Evolutionary conservation across 768 basidiomycete genomes (phyloP).

Genomic region (Tylopilus sp.): DNA sequence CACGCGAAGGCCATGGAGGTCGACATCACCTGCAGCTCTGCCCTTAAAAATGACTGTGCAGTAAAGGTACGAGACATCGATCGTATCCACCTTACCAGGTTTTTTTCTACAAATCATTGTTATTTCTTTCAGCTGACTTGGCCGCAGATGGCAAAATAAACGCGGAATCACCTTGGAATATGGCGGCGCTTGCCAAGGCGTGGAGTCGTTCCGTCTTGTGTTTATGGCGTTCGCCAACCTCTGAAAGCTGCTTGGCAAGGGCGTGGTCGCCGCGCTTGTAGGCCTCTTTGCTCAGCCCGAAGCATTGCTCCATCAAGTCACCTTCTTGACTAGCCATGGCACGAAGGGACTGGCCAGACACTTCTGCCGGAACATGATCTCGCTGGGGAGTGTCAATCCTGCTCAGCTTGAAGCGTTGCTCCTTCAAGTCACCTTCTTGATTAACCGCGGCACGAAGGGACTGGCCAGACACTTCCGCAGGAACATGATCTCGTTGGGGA

Average conservation of each 20-base stretch:
- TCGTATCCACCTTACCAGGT: conserved; percentile 42
- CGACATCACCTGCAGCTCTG: conserved; percentile 67
- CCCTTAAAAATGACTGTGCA: conserved; percentile 37
- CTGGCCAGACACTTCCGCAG: conserved; percentile 26
- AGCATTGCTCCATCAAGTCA: conserved; percentile 65
- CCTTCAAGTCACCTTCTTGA: conserved; percentile 75
- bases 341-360: conserved; percentile 49
- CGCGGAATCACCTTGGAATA: conserved; percentile 55
- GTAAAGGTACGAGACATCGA: background rate
- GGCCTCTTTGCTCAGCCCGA: conserved; percentile 66
- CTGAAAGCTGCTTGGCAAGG: conserved; percentile 74
- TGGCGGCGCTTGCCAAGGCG: conserved; percentile 77
- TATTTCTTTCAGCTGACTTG: background rate
- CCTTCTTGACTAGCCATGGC: conserved; percentile 74
- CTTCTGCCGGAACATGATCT: background rate
- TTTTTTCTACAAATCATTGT: conserved; percentile 54
- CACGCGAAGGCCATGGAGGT: conserved; percentile 90
- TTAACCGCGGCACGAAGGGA: conserved; percentile 71
- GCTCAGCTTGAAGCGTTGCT: conserved; percentile 52
- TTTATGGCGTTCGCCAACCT: conserved; percentile 78
- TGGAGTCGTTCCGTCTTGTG: conserved; percentile 73
- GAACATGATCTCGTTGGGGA: background rate
- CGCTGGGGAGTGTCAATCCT: no score
- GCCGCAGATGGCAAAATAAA: background rate
- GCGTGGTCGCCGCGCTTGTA: conserved; percentile 71